Evolutionary conservation across 495 filamentous ascomycete species (phyloP), one percentile per base, ranked within the genome.

Genomic region (Durotheca rogersii): DNA sequence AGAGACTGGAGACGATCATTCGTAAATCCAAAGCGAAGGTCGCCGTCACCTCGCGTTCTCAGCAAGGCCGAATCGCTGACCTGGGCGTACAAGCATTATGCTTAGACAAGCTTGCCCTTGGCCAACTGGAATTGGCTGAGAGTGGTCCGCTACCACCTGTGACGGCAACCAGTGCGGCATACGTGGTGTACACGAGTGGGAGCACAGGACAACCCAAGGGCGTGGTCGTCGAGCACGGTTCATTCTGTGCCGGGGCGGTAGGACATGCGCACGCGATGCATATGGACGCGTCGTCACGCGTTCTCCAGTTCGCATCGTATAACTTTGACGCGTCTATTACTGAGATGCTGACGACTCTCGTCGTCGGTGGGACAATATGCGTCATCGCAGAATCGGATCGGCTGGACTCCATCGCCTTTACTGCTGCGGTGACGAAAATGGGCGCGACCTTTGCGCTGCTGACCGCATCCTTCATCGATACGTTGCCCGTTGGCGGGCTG

Each of bases 261-360:
- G 40, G 41, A 16, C 71, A 75, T 48, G 63, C 63, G 4, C 41
- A 44, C 5, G 53, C 56, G 1, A 39, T 78, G 12, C 39, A 62
- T 15, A 62, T 80, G 35, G 47, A 64, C 30, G 40, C 67, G 0
- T 31, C 48, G 0, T 69, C 72, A 7, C 56, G 73, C 2, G 65
- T 74, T 1, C 56, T 84, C 7, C 80, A 84, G 50, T 83, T 79
- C 43, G 73, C 73, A 3, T 72, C 75, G 0, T 76, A 71, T 27
- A 67, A 72, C 1, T 80, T 80, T 34, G 77, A 79, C 35, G 66
- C 73, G 15, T 74, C 66, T 37, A 68, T 77, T 11, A 62, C 68
- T 27, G 72, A 72, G 21, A 77, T 76, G 51, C 67, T 79, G 15
- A 51, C 64, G 15, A 73, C 75, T 0, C 55, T 80, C 9, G 60